Conservation (phyloP, 176 grass and related monocot genomes). For the Aechmea fasciata region DNA sequence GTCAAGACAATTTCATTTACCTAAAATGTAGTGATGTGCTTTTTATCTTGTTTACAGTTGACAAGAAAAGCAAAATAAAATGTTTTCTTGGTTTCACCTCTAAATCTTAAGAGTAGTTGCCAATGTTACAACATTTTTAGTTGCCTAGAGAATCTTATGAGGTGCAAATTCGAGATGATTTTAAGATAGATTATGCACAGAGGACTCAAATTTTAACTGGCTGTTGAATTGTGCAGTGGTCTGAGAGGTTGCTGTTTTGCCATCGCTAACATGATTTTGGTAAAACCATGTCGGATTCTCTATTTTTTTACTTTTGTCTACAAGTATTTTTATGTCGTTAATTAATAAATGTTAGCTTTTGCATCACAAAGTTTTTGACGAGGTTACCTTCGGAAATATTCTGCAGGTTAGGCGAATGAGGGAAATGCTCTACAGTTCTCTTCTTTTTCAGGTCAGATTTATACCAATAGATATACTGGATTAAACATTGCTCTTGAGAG, state of each 20-base stretch:
- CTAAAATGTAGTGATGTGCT: too few relatives aligned
- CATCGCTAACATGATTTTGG: constrained; percentile 98
- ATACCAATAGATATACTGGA: background rate
- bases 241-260: constrained; percentile 89
- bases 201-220: constrained; percentile 12
- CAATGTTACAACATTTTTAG: background rate
- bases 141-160: background rate
- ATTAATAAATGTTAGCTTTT: background rate
- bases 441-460: constrained; percentile 81
- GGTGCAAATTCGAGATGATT: background rate
- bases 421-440: constrained; percentile 83
- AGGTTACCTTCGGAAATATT: constrained; percentile 12
- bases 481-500: background rate
- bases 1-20: too few relatives aligned
- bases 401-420: constrained; percentile 80
- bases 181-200: background rate
- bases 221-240: constrained; percentile 59
- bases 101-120: too few relatives aligned
- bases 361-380: background rate
- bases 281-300: constrained; percentile 53
- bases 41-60: too few relatives aligned
- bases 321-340: constrained; percentile 4
- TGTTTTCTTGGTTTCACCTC: too few relatives aligned
- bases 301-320: constrained; percentile 17
- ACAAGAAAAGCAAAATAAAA: too few relatives aligned